A percentile compares a stretch with the other conserved stretches of the same genome.
Conservation (phyloP, 495 filamentous ascomycete species). For the Xylaria intraflava region DNA sequence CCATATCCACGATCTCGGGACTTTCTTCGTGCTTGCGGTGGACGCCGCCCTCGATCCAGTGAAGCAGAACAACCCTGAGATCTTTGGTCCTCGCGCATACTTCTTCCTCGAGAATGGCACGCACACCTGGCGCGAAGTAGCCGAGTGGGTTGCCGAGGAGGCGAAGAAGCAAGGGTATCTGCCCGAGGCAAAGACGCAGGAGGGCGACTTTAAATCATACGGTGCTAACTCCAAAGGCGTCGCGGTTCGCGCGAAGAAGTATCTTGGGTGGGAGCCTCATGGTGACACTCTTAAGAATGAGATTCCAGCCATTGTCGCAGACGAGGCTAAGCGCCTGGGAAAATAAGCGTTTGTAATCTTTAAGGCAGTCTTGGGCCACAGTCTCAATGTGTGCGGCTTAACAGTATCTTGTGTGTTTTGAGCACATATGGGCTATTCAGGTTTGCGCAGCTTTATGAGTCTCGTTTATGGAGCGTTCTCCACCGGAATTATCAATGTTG, state of each 20-base stretch:
- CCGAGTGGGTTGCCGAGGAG: constrained; percentile 51
- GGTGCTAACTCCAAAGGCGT: constrained; percentile 54
- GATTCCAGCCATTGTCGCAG: constrained; percentile 44
- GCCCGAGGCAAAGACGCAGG: constrained; percentile 45
- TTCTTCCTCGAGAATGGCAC: constrained; percentile 67
- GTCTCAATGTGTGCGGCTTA: background rate
- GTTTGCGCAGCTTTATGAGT: too few species aligned
- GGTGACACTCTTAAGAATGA: constrained; percentile 43
- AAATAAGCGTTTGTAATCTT: constrained; percentile 6
- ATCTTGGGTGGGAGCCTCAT: constrained; percentile 56
- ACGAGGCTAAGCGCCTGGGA: constrained; percentile 39
- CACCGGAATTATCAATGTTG: too few species aligned
- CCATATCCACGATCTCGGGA: constrained; percentile 64
- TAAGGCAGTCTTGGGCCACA: background rate
- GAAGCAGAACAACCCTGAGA: constrained; percentile 41
- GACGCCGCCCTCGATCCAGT: constrained; percentile 50
- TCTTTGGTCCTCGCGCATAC: constrained; percentile 69
- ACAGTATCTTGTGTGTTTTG: background rate
- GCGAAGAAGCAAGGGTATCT: constrained; percentile 61
- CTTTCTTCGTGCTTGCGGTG: constrained; percentile 57
- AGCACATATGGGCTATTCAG: too few species aligned
- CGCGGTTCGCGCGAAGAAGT: constrained; percentile 50
- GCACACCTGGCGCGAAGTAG: constrained; percentile 63
- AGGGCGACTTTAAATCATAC: constrained; percentile 28
- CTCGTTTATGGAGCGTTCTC: too few species aligned